These are phyloP conservation scores for Apiospora kogelbergensis DNA, from an alignment of 2,329 filamentous ascomycete species.

Conservation along the genomic window DNA sequence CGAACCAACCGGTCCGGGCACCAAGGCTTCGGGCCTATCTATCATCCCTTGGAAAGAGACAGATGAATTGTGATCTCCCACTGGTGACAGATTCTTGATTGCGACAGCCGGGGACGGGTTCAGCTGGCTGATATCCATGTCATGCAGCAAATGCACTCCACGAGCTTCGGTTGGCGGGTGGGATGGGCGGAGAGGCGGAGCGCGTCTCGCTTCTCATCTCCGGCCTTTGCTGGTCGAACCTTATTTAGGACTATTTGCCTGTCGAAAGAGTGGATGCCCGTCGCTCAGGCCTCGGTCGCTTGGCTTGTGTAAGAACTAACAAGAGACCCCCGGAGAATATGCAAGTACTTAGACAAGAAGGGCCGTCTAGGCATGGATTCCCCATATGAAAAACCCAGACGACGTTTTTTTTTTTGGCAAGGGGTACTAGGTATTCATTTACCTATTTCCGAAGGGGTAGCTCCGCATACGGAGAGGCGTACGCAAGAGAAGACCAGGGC, in stretches of 20 bases:
- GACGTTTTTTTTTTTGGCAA: not conserved
- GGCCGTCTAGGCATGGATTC: not conserved
- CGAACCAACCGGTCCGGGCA: not conserved
- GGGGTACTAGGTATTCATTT: not conserved
- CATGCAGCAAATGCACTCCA: not conserved
- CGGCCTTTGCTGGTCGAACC: not conserved
- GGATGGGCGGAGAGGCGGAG: not conserved
- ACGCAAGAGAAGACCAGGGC: not conserved
- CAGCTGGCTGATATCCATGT: no score
- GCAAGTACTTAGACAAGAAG: not conserved
- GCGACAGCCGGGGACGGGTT: not conserved
- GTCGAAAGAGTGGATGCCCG: not conserved
- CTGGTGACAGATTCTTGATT: not conserved
- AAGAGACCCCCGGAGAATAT: not conserved
- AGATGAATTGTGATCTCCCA: not conserved
- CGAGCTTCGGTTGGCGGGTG: not conserved
- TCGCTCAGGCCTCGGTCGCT: constrained; percentile 5
- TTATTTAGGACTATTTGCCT: not conserved
- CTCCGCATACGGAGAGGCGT: not conserved
- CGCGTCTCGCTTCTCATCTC: not conserved
- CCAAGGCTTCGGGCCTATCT: not conserved
- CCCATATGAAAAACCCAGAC: not conserved
- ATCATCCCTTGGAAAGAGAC: not conserved
- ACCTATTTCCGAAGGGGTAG: not conserved
- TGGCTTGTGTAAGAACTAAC: not conserved